Base-by-base conservation (phyloP, 148 eudicot genomes). In the Fagopyrum esculentum region DNA sequence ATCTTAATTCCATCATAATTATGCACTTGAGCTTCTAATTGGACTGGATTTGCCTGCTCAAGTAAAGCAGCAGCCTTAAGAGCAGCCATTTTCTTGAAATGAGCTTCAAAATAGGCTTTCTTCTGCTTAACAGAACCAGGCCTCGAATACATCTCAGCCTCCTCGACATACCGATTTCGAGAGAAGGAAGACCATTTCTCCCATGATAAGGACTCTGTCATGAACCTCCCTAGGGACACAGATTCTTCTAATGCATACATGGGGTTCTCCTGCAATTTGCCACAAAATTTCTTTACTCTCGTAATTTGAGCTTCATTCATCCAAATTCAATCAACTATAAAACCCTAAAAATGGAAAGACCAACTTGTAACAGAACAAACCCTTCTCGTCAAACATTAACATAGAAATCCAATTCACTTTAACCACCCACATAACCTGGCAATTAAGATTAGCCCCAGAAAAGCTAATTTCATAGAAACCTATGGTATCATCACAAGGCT, bases 81-180 rank as follows among this genome's bases (percentile, higher is more conserved):
- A 59, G 91, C 93, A 10, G 98, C 98, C 77, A 91, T 86, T 76
- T 80, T 88, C 87, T 91, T 94, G 85, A 88, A 94, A 85, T 91
- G 96, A 35, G 98, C 98, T 89, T 94, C 98, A 70, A 94, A 94
- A 72, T 88, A 94, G 15, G 97, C 98, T 73, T 94, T 94, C 82
- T 91, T 94, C 77, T 91, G 90, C 4, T 94, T 95, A 45, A 94
- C 98, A 1, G 98, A 94, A 4, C 98, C 98, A 0, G 93, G 95
- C 77, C 78, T 84, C 0, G 98, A 85, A 56, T 88, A 94, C 71
- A 87, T 89, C 79, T 88, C 86, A 0, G 96, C 98, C 70, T 94
- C 98, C 59, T 91, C 94, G 0, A 91, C 93, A 4, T 91, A 87
- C 1, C 89, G 84, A 71, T 91, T 94, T 64, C 87, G 88, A 29